These are phyloP conservation scores for Cornus controversa DNA, from an alignment of 148 eudicot species.

Conservation along the genomic window DNA sequence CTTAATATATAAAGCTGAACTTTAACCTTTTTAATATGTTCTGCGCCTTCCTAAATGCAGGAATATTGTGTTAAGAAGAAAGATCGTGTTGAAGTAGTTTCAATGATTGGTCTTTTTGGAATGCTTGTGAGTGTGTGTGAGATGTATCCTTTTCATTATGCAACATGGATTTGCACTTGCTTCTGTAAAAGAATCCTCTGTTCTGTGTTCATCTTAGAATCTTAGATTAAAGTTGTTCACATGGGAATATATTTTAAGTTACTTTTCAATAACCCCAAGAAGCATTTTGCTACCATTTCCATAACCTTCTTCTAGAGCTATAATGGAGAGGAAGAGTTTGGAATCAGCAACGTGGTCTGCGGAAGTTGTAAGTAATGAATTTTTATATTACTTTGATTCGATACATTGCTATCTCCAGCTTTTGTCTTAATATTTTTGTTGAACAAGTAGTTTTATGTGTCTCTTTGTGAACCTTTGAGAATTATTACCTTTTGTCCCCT, in stretches of 20 bases:
- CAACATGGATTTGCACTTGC: too few relatives aligned
- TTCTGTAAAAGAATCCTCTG: too few relatives aligned
- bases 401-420: slow-evolving; percentile 1
- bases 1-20: not conserved
- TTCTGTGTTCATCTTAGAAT: too few relatives aligned
- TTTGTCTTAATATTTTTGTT: not conserved
- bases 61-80: slow-evolving; percentile 78
- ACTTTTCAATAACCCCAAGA: not conserved
- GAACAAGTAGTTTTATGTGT: not conserved
- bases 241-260: not conserved
- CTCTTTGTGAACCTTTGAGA: not conserved
- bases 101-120: slow-evolving; percentile 85
- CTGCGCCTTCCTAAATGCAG: slow-evolving; percentile 35
- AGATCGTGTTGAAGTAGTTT: slow-evolving; percentile 64
- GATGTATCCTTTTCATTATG: slow-evolving; percentile 65
- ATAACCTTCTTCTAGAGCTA: slow-evolving; percentile 43
- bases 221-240: too few relatives aligned
- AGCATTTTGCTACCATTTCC: slow-evolving; percentile 22
- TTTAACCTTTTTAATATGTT: not conserved
- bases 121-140: slow-evolving; percentile 58
- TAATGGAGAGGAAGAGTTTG: slow-evolving; percentile 60
- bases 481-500: not conserved
- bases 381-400: not conserved
- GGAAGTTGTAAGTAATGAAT: slow-evolving; percentile 52
- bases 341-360: slow-evolving; percentile 68